A percentile compares a stretch with the other conserved stretches of the same genome.
phyloP scores from a whole-genome alignment of 305 asterid genomes.

The Fraxinus sp. region DNA sequence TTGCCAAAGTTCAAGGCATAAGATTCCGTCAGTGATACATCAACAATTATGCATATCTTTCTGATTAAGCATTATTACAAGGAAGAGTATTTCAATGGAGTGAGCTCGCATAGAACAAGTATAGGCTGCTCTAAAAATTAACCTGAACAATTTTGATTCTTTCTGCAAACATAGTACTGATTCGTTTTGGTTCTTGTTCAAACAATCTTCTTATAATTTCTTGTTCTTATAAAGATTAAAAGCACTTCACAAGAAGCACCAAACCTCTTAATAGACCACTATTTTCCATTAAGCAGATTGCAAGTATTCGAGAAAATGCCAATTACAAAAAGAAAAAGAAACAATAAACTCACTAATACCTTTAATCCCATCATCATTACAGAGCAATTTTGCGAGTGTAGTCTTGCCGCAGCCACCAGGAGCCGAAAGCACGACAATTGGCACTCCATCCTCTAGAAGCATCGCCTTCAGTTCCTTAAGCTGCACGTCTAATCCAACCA shows the following conservation, averaged over 20 bases:
- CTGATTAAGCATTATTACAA: not conserved
- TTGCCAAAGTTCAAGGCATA: not conserved
- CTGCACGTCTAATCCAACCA: conserved; percentile 33
- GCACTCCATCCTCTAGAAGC: conserved; percentile 16
- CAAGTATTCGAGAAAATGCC: not conserved
- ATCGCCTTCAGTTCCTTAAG: conserved; percentile 26
- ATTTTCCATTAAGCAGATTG: not conserved
- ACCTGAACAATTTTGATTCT: not conserved
- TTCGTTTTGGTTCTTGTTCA: not conserved
- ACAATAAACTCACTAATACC: conserved; percentile 18
- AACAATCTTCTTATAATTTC: not conserved
- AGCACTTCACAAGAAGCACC: not conserved
- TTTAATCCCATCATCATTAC: conserved; percentile 29
- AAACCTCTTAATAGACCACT: not conserved
- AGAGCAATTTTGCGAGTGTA: conserved; percentile 30
- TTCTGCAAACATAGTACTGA: not conserved
- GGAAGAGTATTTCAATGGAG: not conserved
- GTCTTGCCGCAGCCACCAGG: conserved; percentile 46
- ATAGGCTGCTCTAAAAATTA: not conserved
- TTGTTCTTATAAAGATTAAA: not conserved
- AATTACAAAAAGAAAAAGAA: not conserved
- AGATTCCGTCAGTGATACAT: not conserved
- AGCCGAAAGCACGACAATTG: conserved; percentile 36
- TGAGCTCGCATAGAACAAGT: not conserved
- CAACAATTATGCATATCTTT: not conserved